Evolutionary conservation across 176 grass and related monocot species (phyloP), one percentile per base, ranked within the genome.

Genomic region (Aegilops sharonensis): DNA sequence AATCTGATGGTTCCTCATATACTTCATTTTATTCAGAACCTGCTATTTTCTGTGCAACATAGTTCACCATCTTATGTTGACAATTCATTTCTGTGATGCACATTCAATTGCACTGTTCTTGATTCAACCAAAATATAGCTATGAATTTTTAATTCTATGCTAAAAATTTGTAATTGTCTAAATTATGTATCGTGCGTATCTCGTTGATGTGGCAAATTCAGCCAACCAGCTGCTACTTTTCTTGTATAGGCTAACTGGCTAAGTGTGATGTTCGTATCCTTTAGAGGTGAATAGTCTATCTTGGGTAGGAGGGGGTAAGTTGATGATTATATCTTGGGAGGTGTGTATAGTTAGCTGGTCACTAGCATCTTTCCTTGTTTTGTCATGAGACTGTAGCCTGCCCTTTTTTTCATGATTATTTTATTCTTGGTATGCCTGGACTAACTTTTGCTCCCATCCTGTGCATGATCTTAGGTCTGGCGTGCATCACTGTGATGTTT

Each of bases 401-500:
- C 29, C 78, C 8, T 9, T 9, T 52, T 64, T 67, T 47, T 39
- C 36, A 27, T 24, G 72, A 30, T 13, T 34, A 42, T 9, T 11
- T 48, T 13, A 23, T 9, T 17, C 64, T 71, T 27, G 25, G 20
- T 79, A 40, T 72, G n/a, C 15, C 29, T 59, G 54, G 65, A 64
- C 57, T 91, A 67, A 91, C 11, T 20, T 72, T 29, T 57, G 35
- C 14, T 56, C 25, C 43, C 67, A 75, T 85, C 18, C 20, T 80
- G 18, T 56, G 48, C 77, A 50, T 68, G 56, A 64, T 91, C 30
- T 56, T 78, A 93, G 93, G 93, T 84, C 87, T 95, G 15, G 91
- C 93, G 1, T 93, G 91, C 72, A 87, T 91, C 80, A 77, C 78
- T 14, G 93, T 95, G 64, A 95, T 93, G 88, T 95, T 95, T 52